Percentiles rank a stretch among this genome's conserved stretches.
Conservation (phyloP, 2,329 filamentous ascomycete genomes). For the Fusarium chaquense region DNA sequence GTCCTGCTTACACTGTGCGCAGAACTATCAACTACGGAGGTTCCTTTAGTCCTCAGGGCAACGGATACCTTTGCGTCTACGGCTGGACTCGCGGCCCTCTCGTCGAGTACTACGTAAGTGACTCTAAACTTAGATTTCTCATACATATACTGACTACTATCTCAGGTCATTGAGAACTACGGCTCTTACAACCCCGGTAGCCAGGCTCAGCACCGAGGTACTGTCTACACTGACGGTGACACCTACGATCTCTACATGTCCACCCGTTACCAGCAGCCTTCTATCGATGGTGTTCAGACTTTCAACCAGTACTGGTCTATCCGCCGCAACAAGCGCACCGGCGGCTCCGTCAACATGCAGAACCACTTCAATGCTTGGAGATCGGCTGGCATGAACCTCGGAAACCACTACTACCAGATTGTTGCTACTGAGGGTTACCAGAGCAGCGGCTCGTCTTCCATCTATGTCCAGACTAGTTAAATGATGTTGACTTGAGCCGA, state of each 20-base stretch:
- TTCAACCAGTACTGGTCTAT: constrained; percentile 31
- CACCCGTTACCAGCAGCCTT: constrained; percentile 9
- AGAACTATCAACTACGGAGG: constrained; percentile 29
- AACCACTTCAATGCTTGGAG: constrained; percentile 20
- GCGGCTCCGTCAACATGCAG: constrained; percentile 24
- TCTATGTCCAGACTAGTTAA: constrained; percentile 23
- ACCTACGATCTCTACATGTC: constrained; percentile 19
- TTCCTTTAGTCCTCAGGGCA: constrained; percentile 16
- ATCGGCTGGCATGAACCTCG: constrained; percentile 13
- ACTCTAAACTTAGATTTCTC: fast-evolving
- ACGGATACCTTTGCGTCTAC: constrained; percentile 19
- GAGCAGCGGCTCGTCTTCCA: constrained; percentile 20
- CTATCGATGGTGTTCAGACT: constrained; percentile 1
- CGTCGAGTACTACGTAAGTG: constrained; percentile 23
- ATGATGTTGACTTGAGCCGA: neutral
- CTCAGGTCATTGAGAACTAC: constrained; percentile 9
- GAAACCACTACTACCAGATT: constrained; percentile 26
- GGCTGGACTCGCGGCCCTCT: constrained; percentile 23
- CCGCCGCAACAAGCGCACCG: constrained; percentile 19
- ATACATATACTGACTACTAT: fast-evolving
- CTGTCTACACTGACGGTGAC: constrained; percentile 20
- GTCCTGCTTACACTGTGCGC: neutral
- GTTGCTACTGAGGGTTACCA: constrained; percentile 25
- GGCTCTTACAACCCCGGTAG: constrained; percentile 5
- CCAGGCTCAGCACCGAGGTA: constrained; percentile 11